Conservation (phyloP, 148 eudicot genomes). For the Polygonum maritimum region DNA sequence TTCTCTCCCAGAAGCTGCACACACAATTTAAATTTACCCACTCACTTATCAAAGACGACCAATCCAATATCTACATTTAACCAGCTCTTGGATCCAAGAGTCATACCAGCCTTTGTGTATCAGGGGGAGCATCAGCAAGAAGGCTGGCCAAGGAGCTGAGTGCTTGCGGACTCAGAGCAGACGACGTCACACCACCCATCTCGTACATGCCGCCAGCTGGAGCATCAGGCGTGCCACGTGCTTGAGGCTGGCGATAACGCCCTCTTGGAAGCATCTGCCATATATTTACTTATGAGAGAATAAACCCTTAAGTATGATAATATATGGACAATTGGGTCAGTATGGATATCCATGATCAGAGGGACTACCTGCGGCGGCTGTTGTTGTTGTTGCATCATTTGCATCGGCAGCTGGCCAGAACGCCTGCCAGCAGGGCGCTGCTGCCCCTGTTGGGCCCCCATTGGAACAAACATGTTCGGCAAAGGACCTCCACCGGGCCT, state of each 20-base stretch:
- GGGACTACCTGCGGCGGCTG: slow-evolving; percentile 23
- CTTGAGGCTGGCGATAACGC: slow-evolving; percentile 24
- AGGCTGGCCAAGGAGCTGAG: slow-evolving; percentile 61
- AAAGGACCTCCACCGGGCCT: slow-evolving; percentile 61
- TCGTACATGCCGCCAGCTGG: slow-evolving; percentile 8
- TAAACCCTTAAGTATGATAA: not conserved
- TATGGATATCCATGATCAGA: not conserved
- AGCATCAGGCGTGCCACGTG: slow-evolving; percentile 1
- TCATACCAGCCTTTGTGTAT: slow-evolving; percentile 61
- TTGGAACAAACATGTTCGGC: slow-evolving; percentile 70
- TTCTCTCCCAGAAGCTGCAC: slow-evolving; percentile 72
- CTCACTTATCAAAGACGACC: not conserved
- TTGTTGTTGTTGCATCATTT: slow-evolving; percentile 41
- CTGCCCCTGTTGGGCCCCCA: slow-evolving; percentile 59
- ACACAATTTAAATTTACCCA: not conserved
- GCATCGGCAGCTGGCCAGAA: slow-evolving; percentile 40
- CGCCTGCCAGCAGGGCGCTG: slow-evolving; percentile 69
- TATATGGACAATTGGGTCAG: not conserved
- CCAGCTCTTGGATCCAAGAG: too few relatives aligned
- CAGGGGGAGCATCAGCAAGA: slow-evolving; percentile 70
- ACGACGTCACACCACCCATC: not conserved
- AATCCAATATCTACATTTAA: not conserved
- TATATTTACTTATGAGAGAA: not conserved
- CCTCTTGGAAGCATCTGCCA: slow-evolving; percentile 68
- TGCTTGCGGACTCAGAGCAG: slow-evolving; percentile 45